Evolutionary conservation across 225 moss, liverwort and hornwort genomes (phyloP), one percentile per base, ranked within the genome.

Genomic region (Antitrichia curtipendula): DNA sequence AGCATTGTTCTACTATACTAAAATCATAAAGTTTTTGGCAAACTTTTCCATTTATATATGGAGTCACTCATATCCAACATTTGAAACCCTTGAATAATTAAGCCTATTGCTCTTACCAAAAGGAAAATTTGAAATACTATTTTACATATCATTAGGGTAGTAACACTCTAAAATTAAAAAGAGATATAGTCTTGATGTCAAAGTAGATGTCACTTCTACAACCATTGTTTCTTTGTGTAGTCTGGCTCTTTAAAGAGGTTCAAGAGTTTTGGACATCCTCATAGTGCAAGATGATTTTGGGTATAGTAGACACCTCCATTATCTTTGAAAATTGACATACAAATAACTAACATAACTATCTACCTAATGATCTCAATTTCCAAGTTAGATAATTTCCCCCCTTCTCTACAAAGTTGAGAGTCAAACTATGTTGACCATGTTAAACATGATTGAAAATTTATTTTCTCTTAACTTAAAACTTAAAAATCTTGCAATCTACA

Each of bases 371-470:
- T 34, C 3, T 34, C 50, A 75, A 22, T 50, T 34, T 52, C 1
- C 34, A 52, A 50, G 3, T 52, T 34, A 0, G 0, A 13, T 50
- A 32, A 32, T 50, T 2, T 8, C 22, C 1, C 5, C n/a, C n/a
- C 1, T 22, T 47, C 0, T 50, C 8, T 0, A 50, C 5, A 34
- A 34, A 34, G 8, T 50, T 75, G n/a, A n/a, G 22, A 22, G 3
- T 34, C 50, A 52, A 75, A 75, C 2, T 22, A 13, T 52, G 1
- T 0, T 50, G 1, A 13, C 5, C 3, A 0, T 13, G 0, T 13
- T 50, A 8, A 52, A 0, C 0, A 52, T 0, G 34, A 21, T 13
- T 52, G 0, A 50, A 52, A 50, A 12, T 8, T 52, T 50, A 2
- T 20, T 50, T 50, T 32, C 0, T 13, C 6, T 32, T 32, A 12